phyloP scores from a whole-genome alignment of 768 basidiomycete genomes.

The Suillus placidus region DNA sequence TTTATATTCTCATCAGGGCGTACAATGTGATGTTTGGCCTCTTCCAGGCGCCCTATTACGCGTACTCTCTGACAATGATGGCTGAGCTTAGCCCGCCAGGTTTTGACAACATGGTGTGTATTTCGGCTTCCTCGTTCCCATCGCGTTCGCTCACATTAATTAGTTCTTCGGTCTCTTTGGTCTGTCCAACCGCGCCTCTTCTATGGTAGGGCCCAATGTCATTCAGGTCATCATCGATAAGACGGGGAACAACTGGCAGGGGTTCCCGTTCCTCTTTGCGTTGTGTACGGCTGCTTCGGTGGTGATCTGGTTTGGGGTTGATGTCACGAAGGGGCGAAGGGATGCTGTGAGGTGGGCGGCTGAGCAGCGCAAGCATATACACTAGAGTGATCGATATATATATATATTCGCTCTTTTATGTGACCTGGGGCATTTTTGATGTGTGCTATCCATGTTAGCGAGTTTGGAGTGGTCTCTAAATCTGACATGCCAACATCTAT shows the following conservation, averaged over 20 bases:
- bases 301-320: constrained; percentile 77
- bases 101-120: constrained; percentile 76
- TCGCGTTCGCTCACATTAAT: neutral
- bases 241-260: constrained; percentile 76
- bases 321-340: constrained; percentile 60
- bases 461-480: neutral
- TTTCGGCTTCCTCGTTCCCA: neutral
- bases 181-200: constrained; percentile 75
- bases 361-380: constrained; percentile 18
- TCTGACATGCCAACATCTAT: neutral
- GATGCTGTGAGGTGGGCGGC: constrained; percentile 65
- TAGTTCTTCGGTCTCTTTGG: constrained; percentile 89
- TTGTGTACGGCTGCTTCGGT: constrained; percentile 66
- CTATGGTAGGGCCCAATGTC: constrained; percentile 73
- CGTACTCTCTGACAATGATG: constrained; percentile 87
- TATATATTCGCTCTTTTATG: neutral
- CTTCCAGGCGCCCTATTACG: constrained; percentile 87
- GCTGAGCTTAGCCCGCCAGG: constrained; percentile 86
- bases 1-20: constrained; percentile 48
- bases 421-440: neutral
- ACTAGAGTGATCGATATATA: neutral
- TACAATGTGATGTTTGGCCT: constrained; percentile 81
- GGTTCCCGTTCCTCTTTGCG: constrained; percentile 83
- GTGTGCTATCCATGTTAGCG: neutral
- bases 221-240: constrained; percentile 81